Evolutionary conservation across 129 eudicot genomes (phyloP).

Genomic region (Helianthus tuberosus): DNA sequence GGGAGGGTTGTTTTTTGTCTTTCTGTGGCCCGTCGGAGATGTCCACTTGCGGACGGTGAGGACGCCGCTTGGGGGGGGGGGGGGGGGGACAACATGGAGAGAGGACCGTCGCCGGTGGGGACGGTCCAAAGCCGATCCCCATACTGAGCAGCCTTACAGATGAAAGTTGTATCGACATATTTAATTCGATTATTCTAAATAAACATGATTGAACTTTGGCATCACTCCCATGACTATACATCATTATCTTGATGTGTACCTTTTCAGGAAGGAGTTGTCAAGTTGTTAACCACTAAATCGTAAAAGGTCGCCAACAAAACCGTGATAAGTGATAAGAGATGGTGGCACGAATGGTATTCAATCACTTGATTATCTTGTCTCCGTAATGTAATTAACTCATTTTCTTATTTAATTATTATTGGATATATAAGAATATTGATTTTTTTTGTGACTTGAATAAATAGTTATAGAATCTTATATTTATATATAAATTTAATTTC

Average conservation of each 20-base stretch:
- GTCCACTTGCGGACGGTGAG: too few species aligned
- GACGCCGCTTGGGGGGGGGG: too few species aligned
- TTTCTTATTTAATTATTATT: not conserved
- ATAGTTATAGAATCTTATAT: not conserved
- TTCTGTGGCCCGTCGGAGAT: too few species aligned
- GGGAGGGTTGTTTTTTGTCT: too few species aligned
- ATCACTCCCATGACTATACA: slow-evolving; percentile 2
- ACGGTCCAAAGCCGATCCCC: too few species aligned
- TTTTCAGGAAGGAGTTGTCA: slow-evolving; percentile 2
- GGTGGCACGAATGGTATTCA: slow-evolving; percentile 3
- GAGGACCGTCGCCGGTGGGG: too few species aligned
- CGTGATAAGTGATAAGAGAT: slow-evolving; percentile 6
- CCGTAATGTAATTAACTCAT: not conserved
- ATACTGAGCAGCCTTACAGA: too few species aligned
- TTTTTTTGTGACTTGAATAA: not conserved
- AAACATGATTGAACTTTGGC: not conserved
- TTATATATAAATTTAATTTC: not conserved
- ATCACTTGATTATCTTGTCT: slow-evolving; percentile 1
- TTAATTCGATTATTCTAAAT: not conserved
- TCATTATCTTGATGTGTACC: not conserved
- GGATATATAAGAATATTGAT: not conserved
- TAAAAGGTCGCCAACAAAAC: not conserved
- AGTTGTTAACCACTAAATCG: slow-evolving; percentile 5
- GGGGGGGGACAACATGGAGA: too few species aligned
- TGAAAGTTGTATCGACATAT: too few species aligned